Evolutionary conservation across 2,329 filamentous ascomycete genomes (phyloP), one percentile per base, ranked within the genome.

Genomic region (Cordyceps militaris): DNA sequence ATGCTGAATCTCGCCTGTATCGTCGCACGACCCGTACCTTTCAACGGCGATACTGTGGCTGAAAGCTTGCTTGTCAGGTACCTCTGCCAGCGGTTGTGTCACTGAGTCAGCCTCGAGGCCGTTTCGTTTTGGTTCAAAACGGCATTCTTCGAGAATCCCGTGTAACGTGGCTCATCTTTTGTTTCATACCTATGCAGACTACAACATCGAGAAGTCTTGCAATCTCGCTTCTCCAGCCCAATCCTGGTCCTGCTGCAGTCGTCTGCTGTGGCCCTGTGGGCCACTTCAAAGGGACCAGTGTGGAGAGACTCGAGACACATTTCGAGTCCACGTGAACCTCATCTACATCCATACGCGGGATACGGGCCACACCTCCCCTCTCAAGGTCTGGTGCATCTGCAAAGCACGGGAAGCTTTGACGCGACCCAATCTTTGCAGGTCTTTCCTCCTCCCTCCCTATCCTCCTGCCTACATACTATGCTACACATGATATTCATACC

Each of bases 251-350:
- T n/a, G 28, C 52, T 38, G 30, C 28, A n/a, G n/a, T n/a, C n/a
- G n/a, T 38, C 34, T 16, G 14, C n/a, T 13, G 34, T 16, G 34
- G 34, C 7, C 34, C 10, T 21, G 10, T 26, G 51, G 40, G 40
- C 42, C 42, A 11, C 30, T 32, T 30, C 42, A 49, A 49, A 46
- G 43, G 44, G n/a, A 42, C 44, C 16, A 34, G 16, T 56, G 53
- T 56, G 53, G 53, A 49, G 44, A 54, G 51, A 26, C 43, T 56
- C 46, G 53, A 56, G 53, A 56, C 43, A 30, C 52, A 36, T 19
- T 28, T 30, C 47, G 14, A 32, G 40, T 47, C 56, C 56, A 58
- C 56, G 56, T 58, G 56, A 58, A 58, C 42, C 40, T 57, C 55
- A 24, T 30, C 38, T 28, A 11, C n/a, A n/a, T 52, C 47, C 38